These are phyloP conservation scores for Vigna reflexopilosa DNA, from an alignment of 306 rosid genomes.

Conservation along the genomic window DNA sequence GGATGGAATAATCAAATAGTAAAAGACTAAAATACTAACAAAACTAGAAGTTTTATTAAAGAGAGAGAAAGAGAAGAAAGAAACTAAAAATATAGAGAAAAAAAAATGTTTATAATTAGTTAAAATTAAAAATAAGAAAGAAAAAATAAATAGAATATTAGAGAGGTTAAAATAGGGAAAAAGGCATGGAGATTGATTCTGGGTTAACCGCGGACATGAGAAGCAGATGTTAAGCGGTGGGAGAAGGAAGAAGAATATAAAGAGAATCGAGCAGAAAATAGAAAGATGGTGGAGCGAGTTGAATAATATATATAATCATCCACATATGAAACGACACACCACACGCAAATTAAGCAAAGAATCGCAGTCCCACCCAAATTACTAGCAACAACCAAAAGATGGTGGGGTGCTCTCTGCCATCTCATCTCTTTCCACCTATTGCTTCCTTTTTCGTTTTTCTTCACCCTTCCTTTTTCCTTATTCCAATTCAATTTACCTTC, in stretches of 20 bases:
- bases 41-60: neutral
- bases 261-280: constrained; percentile 31
- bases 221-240: neutral
- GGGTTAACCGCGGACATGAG: too few species aligned
- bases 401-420: neutral
- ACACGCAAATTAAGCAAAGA: constrained; percentile 26
- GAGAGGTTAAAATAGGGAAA: neutral
- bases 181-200: neutral
- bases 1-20: neutral
- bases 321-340: neutral
- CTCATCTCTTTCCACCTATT: neutral
- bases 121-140: neutral
- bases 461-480: too few species aligned
- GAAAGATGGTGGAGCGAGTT: constrained; percentile 36
- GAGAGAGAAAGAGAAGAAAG: neutral
- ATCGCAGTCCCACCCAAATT: constrained; percentile 16
- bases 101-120: neutral
- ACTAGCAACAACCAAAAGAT: constrained; percentile 28
- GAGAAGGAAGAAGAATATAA: neutral
- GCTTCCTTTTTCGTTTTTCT: neutral
- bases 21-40: neutral
- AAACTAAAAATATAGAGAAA: neutral
- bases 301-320: constrained; percentile 15
- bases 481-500: too few species aligned
- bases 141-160: too few species aligned